Base-by-base conservation (phyloP, 2,329 filamentous ascomycete species). In the Diplodia mutila region DNA sequence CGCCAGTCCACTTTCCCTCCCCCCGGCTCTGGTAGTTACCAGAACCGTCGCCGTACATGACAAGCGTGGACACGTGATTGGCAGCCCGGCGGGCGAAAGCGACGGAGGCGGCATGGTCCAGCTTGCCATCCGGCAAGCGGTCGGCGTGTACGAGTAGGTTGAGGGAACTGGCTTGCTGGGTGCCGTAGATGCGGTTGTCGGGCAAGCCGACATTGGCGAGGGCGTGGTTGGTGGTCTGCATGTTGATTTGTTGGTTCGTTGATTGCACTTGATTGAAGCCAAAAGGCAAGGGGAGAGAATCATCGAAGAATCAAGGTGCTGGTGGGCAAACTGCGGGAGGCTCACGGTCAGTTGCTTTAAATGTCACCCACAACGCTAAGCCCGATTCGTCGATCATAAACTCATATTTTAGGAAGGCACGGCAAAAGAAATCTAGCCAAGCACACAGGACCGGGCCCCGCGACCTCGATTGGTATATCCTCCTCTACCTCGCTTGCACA, bases 401-500 rank as follows among this genome's bases (percentile, higher is more conserved):
- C 12, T 63, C 21, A 37, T 63, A 49, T 63, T 61, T 49, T 63
- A 9, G 46, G 29, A 63, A 63, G 59, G 29, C 23, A 51, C 29
- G 46, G 34, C 25, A 63, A 37, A 18, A 16, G 23, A 46, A 7
- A 52, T 46, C 27, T 46, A 46, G 49, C 9, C 18, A 63, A 21
- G 7, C 42, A 21, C 42, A 46, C 42, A 11, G 4, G n/a, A 46
- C 42, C 46, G 29, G 34, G 34, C 59, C 46, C 9, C 59, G 57
- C 48, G 57, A 25, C 42, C 59, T 18, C 18, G 21, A 29, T 32
- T 23, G 46, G 27, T 23, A 51, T 37, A 21, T 14, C 27, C 27
- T n/a, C 42, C 46, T 51, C 59, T 63, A 51, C 25, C n/a, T 51
- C 14, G 2, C 59, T 25, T 8, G 14, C 23, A 25, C 8, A 52